A percentile compares a stretch with the other conserved stretches of the same genome.
These are phyloP conservation scores for Raffaelea deltoideospora DNA, from an alignment of 2,329 filamentous ascomycete genomes.

Conservation along the genomic window DNA sequence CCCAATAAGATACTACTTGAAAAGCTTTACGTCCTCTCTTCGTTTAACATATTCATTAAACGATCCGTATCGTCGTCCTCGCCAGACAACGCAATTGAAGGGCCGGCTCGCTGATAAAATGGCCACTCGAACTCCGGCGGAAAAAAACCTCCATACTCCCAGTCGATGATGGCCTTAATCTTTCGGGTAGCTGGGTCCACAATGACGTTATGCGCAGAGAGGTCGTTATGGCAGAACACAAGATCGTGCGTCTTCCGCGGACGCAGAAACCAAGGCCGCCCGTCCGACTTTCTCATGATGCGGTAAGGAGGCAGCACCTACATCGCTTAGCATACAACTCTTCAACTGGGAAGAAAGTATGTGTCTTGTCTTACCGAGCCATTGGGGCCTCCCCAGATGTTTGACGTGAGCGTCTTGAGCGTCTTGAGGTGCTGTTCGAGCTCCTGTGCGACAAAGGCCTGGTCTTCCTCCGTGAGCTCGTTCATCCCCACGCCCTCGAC, in stretches of 20 bases:
- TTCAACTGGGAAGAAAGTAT: no score
- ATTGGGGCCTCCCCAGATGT: constrained; percentile 13
- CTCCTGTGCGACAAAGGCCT: constrained; percentile 13
- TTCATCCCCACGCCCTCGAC: constrained; percentile 16
- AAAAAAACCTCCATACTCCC: constrained; percentile 15
- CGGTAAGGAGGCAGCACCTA: constrained; percentile 14
- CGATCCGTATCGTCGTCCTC: constrained; percentile 11
- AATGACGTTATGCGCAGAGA: constrained; percentile 12
- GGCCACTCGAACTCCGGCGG: constrained; percentile 14
- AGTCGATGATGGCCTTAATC: constrained; percentile 14
- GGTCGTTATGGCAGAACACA: constrained; percentile 14
- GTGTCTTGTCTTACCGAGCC: constrained; percentile 13
- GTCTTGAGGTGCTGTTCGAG: constrained; percentile 12
- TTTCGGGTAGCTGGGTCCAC: constrained; percentile 13
- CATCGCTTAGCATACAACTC: neutral
- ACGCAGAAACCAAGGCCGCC: constrained; percentile 11
- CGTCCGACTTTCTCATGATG: constrained; percentile 11
- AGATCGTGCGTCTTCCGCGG: constrained; percentile 8
- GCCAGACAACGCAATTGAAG: constrained; percentile 11
- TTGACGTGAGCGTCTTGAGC: constrained; percentile 15
- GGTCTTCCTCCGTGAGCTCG: constrained; percentile 13
- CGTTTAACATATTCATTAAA: neutral
- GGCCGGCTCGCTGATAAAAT: constrained; percentile 8
- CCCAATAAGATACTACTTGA: no score
- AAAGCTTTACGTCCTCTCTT: neutral